A percentile compares a stretch with the other conserved stretches of the same genome.
Evolutionary conservation across 202 grass and related monocot species (phyloP).

Genomic region (Hordeum pubiflorum): DNA sequence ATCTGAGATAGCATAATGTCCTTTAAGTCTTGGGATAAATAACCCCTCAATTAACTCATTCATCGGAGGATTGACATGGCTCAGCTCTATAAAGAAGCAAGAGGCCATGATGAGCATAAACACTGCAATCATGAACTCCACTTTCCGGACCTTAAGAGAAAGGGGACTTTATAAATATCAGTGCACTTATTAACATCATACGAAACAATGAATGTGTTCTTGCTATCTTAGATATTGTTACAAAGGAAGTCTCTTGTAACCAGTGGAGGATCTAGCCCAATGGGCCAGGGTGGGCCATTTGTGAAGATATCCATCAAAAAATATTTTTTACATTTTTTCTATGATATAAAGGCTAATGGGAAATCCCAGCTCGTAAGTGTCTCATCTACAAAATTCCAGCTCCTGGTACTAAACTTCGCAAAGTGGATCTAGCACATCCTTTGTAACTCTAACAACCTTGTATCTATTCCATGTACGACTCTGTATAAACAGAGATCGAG

Average conservation of each 20-base stretch:
- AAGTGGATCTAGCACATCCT: too few relatives aligned
- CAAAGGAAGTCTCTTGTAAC: neutral
- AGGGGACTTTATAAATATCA: neutral
- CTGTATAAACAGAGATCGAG: too few relatives aligned
- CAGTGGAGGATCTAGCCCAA: too few relatives aligned
- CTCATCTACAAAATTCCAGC: too few relatives aligned
- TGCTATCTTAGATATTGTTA: neutral
- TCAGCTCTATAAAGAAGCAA: constrained; percentile 65
- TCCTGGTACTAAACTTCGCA: too few relatives aligned
- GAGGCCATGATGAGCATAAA: constrained; percentile 51
- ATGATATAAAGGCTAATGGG: too few relatives aligned
- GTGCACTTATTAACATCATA: neutral
- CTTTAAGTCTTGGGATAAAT: constrained; percentile 53
- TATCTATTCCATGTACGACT: too few relatives aligned
- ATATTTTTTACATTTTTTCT: too few relatives aligned
- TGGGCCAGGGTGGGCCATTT: too few relatives aligned
- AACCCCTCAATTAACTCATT: constrained; percentile 52
- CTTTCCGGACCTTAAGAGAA: constrained; percentile 50
- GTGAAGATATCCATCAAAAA: too few relatives aligned
- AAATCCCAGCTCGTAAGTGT: too few relatives aligned
- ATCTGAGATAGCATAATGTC: constrained; percentile 45
- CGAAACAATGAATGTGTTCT: neutral
- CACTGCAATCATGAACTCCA: constrained; percentile 55
- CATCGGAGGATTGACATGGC: constrained; percentile 39
- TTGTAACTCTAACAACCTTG: too few relatives aligned